Percentiles rank a stretch among this genome's conserved stretches.
Conservation (phyloP, 73 alveolate genomes). For the Tetrahymena malaccensis region DNA sequence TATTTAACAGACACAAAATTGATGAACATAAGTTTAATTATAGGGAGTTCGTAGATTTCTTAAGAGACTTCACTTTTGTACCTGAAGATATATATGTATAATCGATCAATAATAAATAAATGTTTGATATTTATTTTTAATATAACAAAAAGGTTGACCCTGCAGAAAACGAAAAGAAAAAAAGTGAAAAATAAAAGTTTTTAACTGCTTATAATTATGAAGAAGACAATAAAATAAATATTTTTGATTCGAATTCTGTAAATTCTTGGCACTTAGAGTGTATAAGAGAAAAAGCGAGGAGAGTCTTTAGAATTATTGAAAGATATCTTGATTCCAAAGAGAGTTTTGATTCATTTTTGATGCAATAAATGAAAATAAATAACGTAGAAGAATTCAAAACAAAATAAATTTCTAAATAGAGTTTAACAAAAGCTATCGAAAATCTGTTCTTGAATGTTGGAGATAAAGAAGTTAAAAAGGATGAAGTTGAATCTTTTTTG, state of each 20-base stretch:
- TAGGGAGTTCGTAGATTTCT: conserved; percentile 4
- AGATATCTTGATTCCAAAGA: conserved; percentile 19
- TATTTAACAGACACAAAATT: conserved; percentile 17
- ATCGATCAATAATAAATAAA: not conserved
- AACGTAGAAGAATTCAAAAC: not conserved
- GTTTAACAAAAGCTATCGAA: not conserved
- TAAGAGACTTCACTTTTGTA: conserved; percentile 12
- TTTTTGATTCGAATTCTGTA: conserved; percentile 20
- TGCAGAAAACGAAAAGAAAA: not conserved
- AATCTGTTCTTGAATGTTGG: conserved; percentile 6
- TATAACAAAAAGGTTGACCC: not conserved
- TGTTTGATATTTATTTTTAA: no score
- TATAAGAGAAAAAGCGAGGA: conserved; percentile 21
- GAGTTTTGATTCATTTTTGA: not conserved
- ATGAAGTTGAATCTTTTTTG: conserved; percentile 11
- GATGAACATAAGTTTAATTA: conserved; percentile 31
- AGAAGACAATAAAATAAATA: conserved; percentile 13
- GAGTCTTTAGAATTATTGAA: conserved; percentile 7
- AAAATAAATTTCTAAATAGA: not conserved
- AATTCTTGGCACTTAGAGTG: conserved; percentile 19
- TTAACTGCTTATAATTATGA: not conserved
- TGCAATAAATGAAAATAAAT: not conserved
- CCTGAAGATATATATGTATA: conserved; percentile 1
- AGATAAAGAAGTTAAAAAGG: conserved; percentile 17
- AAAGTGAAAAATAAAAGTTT: not conserved